A percentile compares a stretch with the other conserved stretches of the same genome.
phyloP scores from a whole-genome alignment of 352 stramenopile genomes.

The Phytophthora syringae region DNA sequence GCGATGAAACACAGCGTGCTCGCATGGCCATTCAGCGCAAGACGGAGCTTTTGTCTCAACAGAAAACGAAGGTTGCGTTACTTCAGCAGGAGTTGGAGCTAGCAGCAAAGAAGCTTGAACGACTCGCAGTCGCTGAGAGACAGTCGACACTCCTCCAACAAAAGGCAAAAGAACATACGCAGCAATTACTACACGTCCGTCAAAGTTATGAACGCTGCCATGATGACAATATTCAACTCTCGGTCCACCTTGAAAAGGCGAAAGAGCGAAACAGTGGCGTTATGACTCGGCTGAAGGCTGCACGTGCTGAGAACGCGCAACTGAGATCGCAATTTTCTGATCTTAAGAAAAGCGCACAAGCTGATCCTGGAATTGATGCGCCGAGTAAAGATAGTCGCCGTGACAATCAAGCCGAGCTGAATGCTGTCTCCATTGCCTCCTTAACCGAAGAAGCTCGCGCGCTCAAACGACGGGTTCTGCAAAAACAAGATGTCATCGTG shows the following conservation, averaged over 20 bases:
- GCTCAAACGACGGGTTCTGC: slow-evolving; percentile 55
- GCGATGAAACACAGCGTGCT: slow-evolving; percentile 40
- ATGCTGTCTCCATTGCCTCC: slow-evolving; percentile 8
- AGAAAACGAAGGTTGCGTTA: slow-evolving; percentile 41
- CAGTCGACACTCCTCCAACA: slow-evolving; percentile 29
- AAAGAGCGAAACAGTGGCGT: slow-evolving; percentile 33
- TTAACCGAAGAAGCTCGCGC: slow-evolving; percentile 44
- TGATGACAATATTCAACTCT: slow-evolving; percentile 47
- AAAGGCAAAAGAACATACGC: slow-evolving; percentile 51
- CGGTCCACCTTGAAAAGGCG: slow-evolving; percentile 39
- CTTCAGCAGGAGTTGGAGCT: slow-evolving; percentile 41
- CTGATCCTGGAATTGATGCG: not conserved
- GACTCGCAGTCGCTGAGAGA: slow-evolving; percentile 37
- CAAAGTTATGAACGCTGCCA: slow-evolving; percentile 37
- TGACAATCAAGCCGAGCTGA: not conserved
- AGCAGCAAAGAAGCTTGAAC: slow-evolving; percentile 24
- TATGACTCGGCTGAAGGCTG: slow-evolving; percentile 40
- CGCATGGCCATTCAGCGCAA: slow-evolving; percentile 56
- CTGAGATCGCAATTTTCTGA: slow-evolving; percentile 36
- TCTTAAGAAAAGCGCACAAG: slow-evolving; percentile 22
- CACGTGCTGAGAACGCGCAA: slow-evolving; percentile 43
- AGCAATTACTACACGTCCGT: slow-evolving; percentile 43
- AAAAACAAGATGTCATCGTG: slow-evolving; percentile 64
- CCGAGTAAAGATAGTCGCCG: slow-evolving; percentile 8
- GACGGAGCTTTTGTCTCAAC: slow-evolving; percentile 47